Evolutionary conservation across 129 eudicot genomes (phyloP).

Genomic region (Arctium minus): DNA sequence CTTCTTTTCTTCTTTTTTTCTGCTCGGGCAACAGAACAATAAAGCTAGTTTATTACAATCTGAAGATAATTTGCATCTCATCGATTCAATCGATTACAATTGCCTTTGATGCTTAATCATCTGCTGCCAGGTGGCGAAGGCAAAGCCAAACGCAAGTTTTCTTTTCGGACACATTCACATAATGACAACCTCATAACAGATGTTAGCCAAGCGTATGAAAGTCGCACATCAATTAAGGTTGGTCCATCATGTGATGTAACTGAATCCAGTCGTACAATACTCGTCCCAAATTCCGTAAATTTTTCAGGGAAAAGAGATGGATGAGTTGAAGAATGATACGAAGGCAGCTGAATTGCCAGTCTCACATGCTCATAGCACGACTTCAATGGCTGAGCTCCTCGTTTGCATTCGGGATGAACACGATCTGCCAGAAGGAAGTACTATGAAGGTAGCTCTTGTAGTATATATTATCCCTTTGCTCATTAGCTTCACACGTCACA

Average conservation of each 20-base stretch:
- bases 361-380: conserved; percentile 12
- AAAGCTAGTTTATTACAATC: neutral
- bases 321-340: conserved; percentile 23
- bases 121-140: conserved; percentile 45
- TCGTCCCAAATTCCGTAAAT: conserved; percentile 27
- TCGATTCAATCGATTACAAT: neutral
- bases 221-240: conserved; percentile 21
- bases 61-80: conserved; percentile 1
- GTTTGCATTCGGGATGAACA: conserved; percentile 40
- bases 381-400: conserved; percentile 62
- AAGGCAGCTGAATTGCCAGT: conserved; percentile 27
- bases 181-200: conserved; percentile 21
- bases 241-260: conserved; percentile 23
- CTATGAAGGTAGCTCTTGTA: conserved; percentile 30
- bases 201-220: conserved; percentile 18
- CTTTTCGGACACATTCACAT: conserved; percentile 30
- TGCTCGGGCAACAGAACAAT: neutral
- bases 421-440: conserved; percentile 26
- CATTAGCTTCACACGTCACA: neutral
- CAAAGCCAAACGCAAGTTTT: conserved; percentile 47
- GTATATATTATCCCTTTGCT: neutral
- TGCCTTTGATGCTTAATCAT: conserved; percentile 21
- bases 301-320: conserved; percentile 32
- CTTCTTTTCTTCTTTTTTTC: neutral
- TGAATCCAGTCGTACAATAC: conserved; percentile 4